Conservation (phyloP, 768 basidiomycete genomes). For the Boletus edulis region DNA sequence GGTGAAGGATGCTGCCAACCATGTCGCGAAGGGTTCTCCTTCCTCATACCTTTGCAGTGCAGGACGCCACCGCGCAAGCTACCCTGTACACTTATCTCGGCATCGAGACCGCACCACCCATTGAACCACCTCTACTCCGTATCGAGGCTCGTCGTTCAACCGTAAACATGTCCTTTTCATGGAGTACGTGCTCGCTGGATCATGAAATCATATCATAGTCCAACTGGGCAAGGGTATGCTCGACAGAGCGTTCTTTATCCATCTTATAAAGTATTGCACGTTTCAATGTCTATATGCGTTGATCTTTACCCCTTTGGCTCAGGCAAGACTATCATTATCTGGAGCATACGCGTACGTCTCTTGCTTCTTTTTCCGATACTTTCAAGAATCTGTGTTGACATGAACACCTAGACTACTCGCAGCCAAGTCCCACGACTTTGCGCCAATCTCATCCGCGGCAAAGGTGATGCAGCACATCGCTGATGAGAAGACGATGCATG, state of each 20-base stretch:
- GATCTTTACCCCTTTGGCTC: not conserved
- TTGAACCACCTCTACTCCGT: constrained; percentile 84
- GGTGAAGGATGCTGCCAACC: constrained; percentile 30
- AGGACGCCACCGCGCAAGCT: constrained; percentile 59
- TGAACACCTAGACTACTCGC: constrained; percentile 31
- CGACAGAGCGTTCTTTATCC: constrained; percentile 60
- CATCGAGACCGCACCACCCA: constrained; percentile 62
- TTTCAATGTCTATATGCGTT: constrained; percentile 62
- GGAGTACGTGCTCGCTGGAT: not conserved
- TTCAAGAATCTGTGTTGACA: too few species aligned
- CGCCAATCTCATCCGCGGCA: too few species aligned
- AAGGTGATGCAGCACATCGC: too few species aligned
- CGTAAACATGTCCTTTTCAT: constrained; percentile 41
- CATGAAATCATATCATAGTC: constrained; percentile 68
- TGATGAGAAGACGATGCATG: constrained; percentile 50
- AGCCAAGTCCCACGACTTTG: too few species aligned
- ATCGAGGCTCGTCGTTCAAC: constrained; percentile 44
- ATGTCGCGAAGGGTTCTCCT: not conserved
- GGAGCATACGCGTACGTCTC: too few species aligned
- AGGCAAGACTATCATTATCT: too few species aligned
- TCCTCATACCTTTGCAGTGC: constrained; percentile 36
- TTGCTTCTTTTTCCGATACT: too few species aligned
- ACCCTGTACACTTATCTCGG: constrained; percentile 69
- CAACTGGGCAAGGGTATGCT: constrained; percentile 74
- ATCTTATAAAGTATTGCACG: constrained; percentile 57